Conservation (phyloP, 2,329 filamentous ascomycete species). For the Shiraia bambusicola region DNA sequence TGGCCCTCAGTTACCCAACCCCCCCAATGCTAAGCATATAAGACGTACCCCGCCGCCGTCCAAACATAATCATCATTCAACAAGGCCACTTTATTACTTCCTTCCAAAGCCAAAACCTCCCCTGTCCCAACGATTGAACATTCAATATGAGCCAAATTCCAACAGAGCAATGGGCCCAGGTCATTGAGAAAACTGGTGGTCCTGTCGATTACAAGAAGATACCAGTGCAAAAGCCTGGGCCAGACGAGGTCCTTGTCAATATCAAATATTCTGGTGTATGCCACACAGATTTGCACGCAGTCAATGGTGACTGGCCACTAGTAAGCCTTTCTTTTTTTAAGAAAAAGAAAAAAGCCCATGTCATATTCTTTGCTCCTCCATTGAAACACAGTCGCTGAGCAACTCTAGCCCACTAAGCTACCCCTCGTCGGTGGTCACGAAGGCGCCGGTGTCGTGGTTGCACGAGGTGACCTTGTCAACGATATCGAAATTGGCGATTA, state of each 20-base stretch:
- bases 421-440: conserved; percentile 76
- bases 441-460: conserved; percentile 80
- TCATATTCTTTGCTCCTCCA: not conserved
- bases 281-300: conserved; percentile 80
- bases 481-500: conserved; percentile 78
- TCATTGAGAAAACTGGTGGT: conserved; percentile 78
- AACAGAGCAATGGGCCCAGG: conserved; percentile 85
- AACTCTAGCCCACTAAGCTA: conserved; percentile 63
- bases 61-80: conserved; percentile 10
- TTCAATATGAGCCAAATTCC: conserved; percentile 63
- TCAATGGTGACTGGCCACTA: conserved; percentile 89
- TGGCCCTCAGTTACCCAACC: too few relatives aligned
- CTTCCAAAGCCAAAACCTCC: conserved; percentile 2
- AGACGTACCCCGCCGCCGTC: conserved; percentile 1
- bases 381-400: conserved; percentile 14
- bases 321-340: conserved; percentile 16
- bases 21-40: not conserved
- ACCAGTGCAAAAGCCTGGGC: conserved; percentile 75
- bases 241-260: conserved; percentile 90
- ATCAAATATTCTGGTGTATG: conserved; percentile 89
- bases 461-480: conserved; percentile 71
- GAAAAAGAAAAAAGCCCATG: too few relatives aligned
- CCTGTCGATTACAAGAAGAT: conserved; percentile 75
- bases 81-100: not conserved
- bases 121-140: not conserved